Evolutionary conservation across 441 rosid genomes (phyloP), one percentile per base, ranked within the genome.

Genomic region (Pelargonium fulgidum): DNA sequence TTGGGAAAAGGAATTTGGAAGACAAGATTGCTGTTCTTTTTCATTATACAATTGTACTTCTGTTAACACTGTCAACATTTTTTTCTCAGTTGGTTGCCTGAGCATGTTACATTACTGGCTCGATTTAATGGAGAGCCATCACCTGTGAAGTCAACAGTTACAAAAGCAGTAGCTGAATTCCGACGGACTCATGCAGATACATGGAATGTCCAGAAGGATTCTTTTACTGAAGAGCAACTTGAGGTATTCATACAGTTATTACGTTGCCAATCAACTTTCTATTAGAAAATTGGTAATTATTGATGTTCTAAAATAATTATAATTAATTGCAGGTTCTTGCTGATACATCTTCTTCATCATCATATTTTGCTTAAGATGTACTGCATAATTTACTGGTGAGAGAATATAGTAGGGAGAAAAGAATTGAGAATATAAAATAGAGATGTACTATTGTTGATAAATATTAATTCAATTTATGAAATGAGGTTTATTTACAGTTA

Each of bases 101-200:
- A 88, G 82, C 96, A 90, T 70, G 93, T 92, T 70, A 92, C 99
- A 19, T 71, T 88, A 72, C 83, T 95, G 72, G 98, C 97, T 66
- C 90, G 89, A 62, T 95, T 92, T 68, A 86, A 87, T 10, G 82
- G 90, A 48, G 97, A 95, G 85, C 92, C 92, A 45, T 85, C 95
- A 7, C 98, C 98, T 7, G 80, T 95, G 73, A 95, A 91, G 84
- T 89, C 96, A 1, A 92, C 97, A 0, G 96, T 94, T 74, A 92
- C 99, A 33, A 92, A 92, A 83, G 97, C 98, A 29, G 93, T 92
- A 68, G 99, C 99, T 2, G 98, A 95, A 85, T 92, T 95, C 83
- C 77, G 98, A 26, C 85, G 96, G 71, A 95, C 99, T 62, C 98
- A 95, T 81, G 99, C 99, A 14, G 99, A 92, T 73, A 91, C 93